Conservation (phyloP, 2,329 filamentous ascomycete species). For the Colletotrichum aenigma region DNA sequence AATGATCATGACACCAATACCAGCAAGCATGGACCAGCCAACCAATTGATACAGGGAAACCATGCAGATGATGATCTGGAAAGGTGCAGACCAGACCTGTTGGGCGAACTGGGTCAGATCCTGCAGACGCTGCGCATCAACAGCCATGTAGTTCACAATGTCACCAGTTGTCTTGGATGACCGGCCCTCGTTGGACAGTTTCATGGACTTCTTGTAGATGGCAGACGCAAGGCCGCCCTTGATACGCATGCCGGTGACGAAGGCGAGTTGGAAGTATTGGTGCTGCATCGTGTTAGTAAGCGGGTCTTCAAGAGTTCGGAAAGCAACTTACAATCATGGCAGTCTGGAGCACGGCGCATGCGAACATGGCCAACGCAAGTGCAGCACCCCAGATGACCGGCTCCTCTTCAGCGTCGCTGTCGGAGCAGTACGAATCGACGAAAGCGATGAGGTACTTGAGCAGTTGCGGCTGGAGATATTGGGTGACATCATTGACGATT, state of each 20-base stretch:
- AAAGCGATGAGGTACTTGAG: conserved; percentile 84
- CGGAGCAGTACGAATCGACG: conserved; percentile 70
- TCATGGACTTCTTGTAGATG: conserved; percentile 91
- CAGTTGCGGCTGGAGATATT: conserved; percentile 91
- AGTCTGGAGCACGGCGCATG: conserved; percentile 84
- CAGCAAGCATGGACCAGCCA: conserved; percentile 93
- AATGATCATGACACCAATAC: conserved; percentile 91
- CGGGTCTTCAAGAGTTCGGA: neutral
- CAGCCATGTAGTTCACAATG: conserved; percentile 99
- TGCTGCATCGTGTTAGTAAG: conserved; percentile 50
- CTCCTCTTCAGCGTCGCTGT: conserved; percentile 60
- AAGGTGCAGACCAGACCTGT: conserved; percentile 94
- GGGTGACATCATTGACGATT: conserved; percentile 80
- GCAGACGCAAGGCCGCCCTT: conserved; percentile 88
- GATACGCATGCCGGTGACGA: conserved; percentile 95
- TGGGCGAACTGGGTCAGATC: conserved; percentile 95
- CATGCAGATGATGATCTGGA: conserved; percentile 97
- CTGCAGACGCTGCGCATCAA: conserved; percentile 93
- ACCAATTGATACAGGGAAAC: conserved; percentile 93
- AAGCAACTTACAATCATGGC: conserved; percentile 64
- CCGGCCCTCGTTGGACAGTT: conserved; percentile 90
- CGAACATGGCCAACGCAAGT: conserved; percentile 92
- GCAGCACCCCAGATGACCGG: conserved; percentile 83
- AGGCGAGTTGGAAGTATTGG: conserved; percentile 96
- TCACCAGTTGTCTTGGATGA: conserved; percentile 91